A percentile compares a stretch with the other conserved stretches of the same genome.
These are phyloP conservation scores for Edaphochlamys debaryana DNA, from an alignment of 139 green algal genomes.

Conservation along the genomic window DNA sequence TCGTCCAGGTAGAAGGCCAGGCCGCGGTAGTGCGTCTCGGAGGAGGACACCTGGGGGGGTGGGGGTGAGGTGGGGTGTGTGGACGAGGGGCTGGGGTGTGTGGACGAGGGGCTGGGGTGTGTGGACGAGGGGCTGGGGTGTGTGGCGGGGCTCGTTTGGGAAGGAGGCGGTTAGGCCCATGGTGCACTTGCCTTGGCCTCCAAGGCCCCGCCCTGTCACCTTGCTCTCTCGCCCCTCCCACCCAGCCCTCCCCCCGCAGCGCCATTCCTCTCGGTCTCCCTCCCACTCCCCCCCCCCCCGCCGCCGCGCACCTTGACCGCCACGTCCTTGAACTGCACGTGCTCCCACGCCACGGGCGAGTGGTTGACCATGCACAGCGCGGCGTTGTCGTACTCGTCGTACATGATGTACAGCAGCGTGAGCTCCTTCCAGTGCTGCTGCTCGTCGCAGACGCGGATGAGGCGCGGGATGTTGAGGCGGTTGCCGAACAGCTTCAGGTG, in stretches of 20 bases:
- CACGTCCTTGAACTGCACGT: constrained; percentile 97
- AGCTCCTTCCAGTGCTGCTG: constrained; percentile 97
- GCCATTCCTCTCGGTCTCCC: too few relatives aligned
- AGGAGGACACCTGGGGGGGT: constrained; percentile 10
- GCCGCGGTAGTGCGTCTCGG: constrained; percentile 94
- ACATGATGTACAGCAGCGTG: constrained; percentile 95
- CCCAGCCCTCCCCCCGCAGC: too few relatives aligned
- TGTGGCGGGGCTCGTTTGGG: neutral
- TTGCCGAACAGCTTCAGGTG: constrained; percentile 99
- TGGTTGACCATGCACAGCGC: constrained; percentile 90
- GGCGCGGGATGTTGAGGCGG: constrained; percentile 97
- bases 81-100: too few relatives aligned
- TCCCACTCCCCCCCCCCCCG: constrained; percentile 1
- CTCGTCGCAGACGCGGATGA: constrained; percentile 96
- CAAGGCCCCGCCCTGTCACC: too few relatives aligned
- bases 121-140: too few relatives aligned
- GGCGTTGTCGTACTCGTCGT: constrained; percentile 99
- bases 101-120: too few relatives aligned
- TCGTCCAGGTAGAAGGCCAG: constrained; percentile 97
- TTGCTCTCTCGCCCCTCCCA: too few relatives aligned
- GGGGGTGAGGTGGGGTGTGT: too few relatives aligned
- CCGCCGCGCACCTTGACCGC: constrained; percentile 83
- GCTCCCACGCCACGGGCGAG: constrained; percentile 95
- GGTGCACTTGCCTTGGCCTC: too few relatives aligned
- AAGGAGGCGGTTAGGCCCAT: neutral